Percentiles rank a stretch among this genome's conserved stretches.
Conservation (phyloP, 2,329 filamentous ascomycete species). For the Hysterium pulicare region DNA sequence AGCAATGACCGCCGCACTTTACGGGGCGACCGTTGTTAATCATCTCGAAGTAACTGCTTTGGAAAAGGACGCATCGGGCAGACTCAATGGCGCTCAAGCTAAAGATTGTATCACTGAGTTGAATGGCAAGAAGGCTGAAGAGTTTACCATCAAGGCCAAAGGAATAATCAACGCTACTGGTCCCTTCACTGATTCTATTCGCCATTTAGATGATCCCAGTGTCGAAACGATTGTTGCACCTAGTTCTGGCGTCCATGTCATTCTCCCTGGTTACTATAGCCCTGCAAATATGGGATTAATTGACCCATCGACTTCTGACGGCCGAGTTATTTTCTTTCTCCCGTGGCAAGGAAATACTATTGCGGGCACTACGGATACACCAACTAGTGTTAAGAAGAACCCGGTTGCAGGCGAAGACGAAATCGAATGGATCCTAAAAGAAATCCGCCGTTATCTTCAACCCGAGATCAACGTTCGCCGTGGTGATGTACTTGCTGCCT, state of each 20-base stretch:
- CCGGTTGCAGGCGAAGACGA: conserved; percentile 78
- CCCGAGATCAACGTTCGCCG: conserved; percentile 82
- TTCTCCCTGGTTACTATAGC: conserved; percentile 83
- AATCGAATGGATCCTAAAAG: conserved; percentile 82
- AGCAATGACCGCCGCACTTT: conserved; percentile 84
- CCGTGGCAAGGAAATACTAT: conserved; percentile 94
- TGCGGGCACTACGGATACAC: conserved; percentile 80
- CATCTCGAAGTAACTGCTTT: conserved; percentile 77
- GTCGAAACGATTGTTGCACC: conserved; percentile 79
- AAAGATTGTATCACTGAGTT: conserved; percentile 67
- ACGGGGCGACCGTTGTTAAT: conserved; percentile 78
- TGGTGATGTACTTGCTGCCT: conserved; percentile 83
- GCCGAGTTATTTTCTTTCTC: conserved; percentile 87
- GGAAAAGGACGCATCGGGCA: conserved; percentile 69
- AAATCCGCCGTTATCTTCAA: conserved; percentile 77
- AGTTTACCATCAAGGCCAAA: conserved; percentile 71
- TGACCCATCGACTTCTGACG: conserved; percentile 81
- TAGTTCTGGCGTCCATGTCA: conserved; percentile 80
- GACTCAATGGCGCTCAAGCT: conserved; percentile 68
- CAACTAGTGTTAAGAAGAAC: conserved; percentile 67
- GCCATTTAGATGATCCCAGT: conserved; percentile 74
- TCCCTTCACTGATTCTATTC: conserved; percentile 80
- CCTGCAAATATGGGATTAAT: conserved; percentile 84
- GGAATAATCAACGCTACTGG: conserved; percentile 87
- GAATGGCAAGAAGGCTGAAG: conserved; percentile 59